Percentiles rank a stretch among this genome's conserved stretches.
Evolutionary conservation across 805 yeast species (phyloP).

Genomic region (Candida pseudofarinosa): DNA sequence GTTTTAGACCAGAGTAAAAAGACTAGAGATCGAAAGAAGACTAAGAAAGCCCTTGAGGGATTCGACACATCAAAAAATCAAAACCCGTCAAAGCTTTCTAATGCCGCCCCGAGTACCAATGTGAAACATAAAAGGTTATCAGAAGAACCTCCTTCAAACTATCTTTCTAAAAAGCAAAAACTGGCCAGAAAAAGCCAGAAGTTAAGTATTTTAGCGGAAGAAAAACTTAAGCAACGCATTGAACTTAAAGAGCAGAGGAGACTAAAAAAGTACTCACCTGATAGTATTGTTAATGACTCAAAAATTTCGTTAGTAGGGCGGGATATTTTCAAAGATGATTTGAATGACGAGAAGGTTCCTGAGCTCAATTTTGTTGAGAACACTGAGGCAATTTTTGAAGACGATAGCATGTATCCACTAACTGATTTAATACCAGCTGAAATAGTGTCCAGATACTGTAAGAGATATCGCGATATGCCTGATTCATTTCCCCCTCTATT

Average conservation of each 20-base stretch:
- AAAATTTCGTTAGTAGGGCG: slow-evolving; percentile 21
- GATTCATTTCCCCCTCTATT: slow-evolving; percentile 33
- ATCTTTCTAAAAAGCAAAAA: background rate
- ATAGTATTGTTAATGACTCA: slow-evolving; percentile 30
- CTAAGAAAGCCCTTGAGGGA: background rate
- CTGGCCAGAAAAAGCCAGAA: background rate
- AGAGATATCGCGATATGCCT: slow-evolving; percentile 31
- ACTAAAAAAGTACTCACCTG: slow-evolving; percentile 29
- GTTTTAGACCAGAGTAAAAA: slow-evolving; percentile 30
- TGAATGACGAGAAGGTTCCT: slow-evolving; percentile 19
- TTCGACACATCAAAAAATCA: background rate
- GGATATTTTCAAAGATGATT: slow-evolving; percentile 29
- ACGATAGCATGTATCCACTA: slow-evolving; percentile 16
- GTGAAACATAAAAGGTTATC: background rate
- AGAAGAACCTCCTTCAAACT: background rate
- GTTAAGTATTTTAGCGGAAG: background rate
- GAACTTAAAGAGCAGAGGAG: background rate
- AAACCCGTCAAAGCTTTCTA: background rate
- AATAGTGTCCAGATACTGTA: slow-evolving; percentile 24
- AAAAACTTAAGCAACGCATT: background rate
- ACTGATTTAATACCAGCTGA: slow-evolving; percentile 29
- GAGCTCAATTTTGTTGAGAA: slow-evolving; percentile 13
- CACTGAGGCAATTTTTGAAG: slow-evolving; percentile 5
- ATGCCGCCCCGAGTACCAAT: background rate
- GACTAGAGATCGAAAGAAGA: slow-evolving; percentile 13